phyloP scores from a whole-genome alignment of 2,329 filamentous ascomycete genomes.

The Penicillium brasilianum region DNA sequence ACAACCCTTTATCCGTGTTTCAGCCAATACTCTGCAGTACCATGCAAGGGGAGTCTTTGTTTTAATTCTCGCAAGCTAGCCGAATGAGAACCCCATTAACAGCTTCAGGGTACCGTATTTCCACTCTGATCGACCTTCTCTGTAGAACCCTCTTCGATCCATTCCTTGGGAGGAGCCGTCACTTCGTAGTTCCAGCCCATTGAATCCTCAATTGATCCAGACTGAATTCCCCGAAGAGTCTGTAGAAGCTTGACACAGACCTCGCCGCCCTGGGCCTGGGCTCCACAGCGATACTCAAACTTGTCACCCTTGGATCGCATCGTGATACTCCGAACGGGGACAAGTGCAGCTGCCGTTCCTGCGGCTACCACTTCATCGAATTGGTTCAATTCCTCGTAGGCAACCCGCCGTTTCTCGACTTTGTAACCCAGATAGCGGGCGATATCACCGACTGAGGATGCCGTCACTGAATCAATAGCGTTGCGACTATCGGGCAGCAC shows the following conservation, averaged over 20 bases:
- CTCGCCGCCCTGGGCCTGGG: conserved; percentile 61
- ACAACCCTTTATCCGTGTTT: not conserved
- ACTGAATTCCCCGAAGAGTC: conserved; percentile 83
- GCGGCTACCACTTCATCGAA: conserved; percentile 88
- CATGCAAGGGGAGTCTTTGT: not conserved
- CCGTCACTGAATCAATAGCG: conserved; percentile 86
- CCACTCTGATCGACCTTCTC: conserved; percentile 28
- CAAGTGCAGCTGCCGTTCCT: conserved; percentile 87
- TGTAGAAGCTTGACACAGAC: conserved; percentile 73
- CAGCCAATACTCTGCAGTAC: not conserved
- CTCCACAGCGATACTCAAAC: conserved; percentile 57
- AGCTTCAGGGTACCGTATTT: conserved; percentile 36
- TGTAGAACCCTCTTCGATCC: conserved; percentile 28
- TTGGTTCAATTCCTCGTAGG: conserved; percentile 64
- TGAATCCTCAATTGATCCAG: conserved; percentile 75
- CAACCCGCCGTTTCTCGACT: conserved; percentile 72
- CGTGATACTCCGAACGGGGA: conserved; percentile 90
- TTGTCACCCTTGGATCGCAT: conserved; percentile 64
- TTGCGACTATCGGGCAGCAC: conserved; percentile 86
- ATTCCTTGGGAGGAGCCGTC: conserved; percentile 40
- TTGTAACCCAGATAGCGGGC: conserved; percentile 79
- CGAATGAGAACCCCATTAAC: not conserved
- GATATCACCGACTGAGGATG: conserved; percentile 76
- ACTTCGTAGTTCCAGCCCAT: conserved; percentile 70
- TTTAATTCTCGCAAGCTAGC: not conserved